Evolutionary conservation across 169 alveolate species (phyloP).

Genomic region (Cryptosporidium tyzzeri): DNA sequence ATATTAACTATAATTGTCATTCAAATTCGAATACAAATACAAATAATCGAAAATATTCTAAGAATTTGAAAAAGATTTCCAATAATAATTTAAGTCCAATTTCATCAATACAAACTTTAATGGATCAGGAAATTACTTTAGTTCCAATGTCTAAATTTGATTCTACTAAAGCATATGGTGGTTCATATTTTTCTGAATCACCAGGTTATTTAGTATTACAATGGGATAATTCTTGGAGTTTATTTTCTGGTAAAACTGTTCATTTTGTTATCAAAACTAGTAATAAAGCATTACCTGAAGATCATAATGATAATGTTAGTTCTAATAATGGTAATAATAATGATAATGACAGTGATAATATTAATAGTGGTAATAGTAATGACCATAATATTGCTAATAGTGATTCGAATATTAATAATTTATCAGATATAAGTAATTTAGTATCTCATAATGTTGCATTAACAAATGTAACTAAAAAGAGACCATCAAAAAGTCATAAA

Average conservation of each 20-base stretch:
- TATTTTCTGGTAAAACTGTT: constrained; percentile 72
- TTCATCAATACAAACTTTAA: constrained; percentile 14
- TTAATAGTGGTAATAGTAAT: background rate
- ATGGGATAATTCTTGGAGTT: constrained; percentile 76
- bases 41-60: background rate
- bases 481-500: constrained; percentile 44
- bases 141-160: constrained; percentile 59
- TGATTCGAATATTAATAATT: background rate
- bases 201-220: constrained; percentile 67
- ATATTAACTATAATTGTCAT: background rate
- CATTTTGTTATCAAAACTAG: constrained; percentile 67
- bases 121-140: constrained; percentile 41
- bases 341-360: background rate
- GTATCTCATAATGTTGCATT: constrained; percentile 64
- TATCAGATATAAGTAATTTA: constrained; percentile 29
- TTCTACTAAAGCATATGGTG: constrained; percentile 72
- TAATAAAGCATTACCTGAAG: constrained; percentile 3
- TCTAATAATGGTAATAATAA: background rate
- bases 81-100: background rate
- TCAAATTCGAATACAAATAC: background rate
- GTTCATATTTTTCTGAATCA: constrained; percentile 44
- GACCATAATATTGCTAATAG: background rate
- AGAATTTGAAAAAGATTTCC: background rate
- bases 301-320: background rate
- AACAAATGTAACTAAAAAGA: constrained; percentile 27